Percentiles rank a stretch among this genome's conserved stretches.
phyloP scores from a whole-genome alignment of 1,139 yeast genomes.

The Zygosaccharomyces sapae region DNA sequence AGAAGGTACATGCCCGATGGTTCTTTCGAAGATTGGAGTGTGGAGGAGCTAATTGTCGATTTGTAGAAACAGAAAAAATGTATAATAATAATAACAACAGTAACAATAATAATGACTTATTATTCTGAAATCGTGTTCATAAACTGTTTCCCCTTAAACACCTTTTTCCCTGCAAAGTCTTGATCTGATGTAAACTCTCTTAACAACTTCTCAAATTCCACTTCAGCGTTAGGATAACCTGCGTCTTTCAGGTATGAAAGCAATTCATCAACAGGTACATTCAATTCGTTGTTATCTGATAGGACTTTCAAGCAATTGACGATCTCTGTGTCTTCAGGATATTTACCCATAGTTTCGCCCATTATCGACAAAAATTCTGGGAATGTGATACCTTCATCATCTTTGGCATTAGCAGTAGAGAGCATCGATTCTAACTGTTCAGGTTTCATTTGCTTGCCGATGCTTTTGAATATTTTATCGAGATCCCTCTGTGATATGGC shows the following conservation, averaged over 20 bases:
- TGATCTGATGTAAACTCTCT: constrained; percentile 52
- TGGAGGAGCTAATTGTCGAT: constrained; percentile 93
- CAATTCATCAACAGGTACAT: constrained; percentile 48
- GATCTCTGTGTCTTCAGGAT: constrained; percentile 61
- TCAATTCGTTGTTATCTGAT: constrained; percentile 40
- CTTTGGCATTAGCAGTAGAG: constrained; percentile 20
- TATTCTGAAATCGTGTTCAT: constrained; percentile 45
- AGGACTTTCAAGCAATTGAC: constrained; percentile 61
- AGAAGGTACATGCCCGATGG: constrained; percentile 97
- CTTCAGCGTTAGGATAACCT: constrained; percentile 45
- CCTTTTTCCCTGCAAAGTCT: constrained; percentile 53
- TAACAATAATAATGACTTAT: not conserved
- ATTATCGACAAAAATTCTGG: constrained; percentile 67
- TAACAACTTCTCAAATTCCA: constrained; percentile 50
- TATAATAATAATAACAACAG: constrained; percentile 5
- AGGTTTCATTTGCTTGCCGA: constrained; percentile 42
- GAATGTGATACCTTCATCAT: constrained; percentile 50
- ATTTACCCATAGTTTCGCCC: constrained; percentile 53
- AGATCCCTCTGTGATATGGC: constrained; percentile 58
- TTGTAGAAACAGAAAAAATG: constrained; percentile 39
- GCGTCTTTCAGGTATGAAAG: constrained; percentile 50
- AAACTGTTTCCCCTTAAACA: constrained; percentile 58
- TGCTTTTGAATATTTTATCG: constrained; percentile 50
- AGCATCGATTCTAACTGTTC: constrained; percentile 51
- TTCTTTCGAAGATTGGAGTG: constrained; percentile 97